These are phyloP conservation scores for Ceratocystis cubensis DNA, from an alignment of 2,329 filamentous ascomycete species.

Conservation along the genomic window DNA sequence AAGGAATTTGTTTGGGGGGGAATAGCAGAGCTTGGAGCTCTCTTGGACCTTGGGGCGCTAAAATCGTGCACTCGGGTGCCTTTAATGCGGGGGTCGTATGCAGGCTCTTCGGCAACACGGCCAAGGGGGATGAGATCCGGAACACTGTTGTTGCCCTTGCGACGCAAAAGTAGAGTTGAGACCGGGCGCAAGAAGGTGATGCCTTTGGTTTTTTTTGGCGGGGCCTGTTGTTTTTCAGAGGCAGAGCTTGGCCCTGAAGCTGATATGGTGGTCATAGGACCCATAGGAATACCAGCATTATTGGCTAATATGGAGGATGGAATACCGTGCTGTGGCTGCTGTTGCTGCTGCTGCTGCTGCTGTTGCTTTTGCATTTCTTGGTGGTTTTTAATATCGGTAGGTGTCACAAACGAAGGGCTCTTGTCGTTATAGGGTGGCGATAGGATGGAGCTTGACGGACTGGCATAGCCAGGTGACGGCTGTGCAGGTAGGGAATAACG, in stretches of 20 bases:
- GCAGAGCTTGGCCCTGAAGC: conserved; percentile 27
- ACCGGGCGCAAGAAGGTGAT: conserved; percentile 47
- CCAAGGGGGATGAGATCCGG: conserved; percentile 33
- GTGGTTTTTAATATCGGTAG: conserved; percentile 36
- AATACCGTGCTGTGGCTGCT: conserved; percentile 9
- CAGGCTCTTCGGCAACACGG: conserved; percentile 33
- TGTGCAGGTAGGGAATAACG: conserved; percentile 17
- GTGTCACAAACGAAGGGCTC: conserved; percentile 36
- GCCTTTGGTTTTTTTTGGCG: conserved; percentile 39
- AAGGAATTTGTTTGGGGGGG: conserved; percentile 11
- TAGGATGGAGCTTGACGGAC: conserved; percentile 13
- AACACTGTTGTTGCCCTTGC: conserved; percentile 40
- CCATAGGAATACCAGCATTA: neutral
- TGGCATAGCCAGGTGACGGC: conserved; percentile 16
- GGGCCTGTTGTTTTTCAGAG: conserved; percentile 29
- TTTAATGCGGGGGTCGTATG: conserved; percentile 51
- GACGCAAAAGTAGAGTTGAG: conserved; percentile 45
- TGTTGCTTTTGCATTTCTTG: conserved; percentile 23
- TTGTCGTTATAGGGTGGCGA: conserved; percentile 24
- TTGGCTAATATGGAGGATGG: neutral
- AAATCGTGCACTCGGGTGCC: conserved; percentile 55
- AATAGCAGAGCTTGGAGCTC: conserved; percentile 13
- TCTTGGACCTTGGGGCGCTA: conserved; percentile 43
- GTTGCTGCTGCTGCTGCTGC: conserved; percentile 23
- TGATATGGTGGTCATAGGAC: conserved; percentile 3